These are phyloP conservation scores for Dalbergia oliveri DNA, from an alignment of 306 rosid species.

Conservation along the genomic window DNA sequence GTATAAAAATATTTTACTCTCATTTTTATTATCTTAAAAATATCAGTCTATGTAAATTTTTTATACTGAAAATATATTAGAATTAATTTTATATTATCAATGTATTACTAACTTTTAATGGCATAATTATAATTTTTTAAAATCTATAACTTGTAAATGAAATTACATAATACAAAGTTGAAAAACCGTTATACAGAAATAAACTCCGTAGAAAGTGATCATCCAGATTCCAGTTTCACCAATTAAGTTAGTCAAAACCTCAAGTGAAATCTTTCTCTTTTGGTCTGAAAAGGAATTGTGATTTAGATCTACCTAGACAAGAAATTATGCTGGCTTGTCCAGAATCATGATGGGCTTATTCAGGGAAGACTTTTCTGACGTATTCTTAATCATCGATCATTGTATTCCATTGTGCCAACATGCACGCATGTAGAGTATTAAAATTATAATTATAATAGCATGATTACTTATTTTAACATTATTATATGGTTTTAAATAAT, in stretches of 20 bases:
- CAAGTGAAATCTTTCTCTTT: not conserved
- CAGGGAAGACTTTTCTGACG: slow-evolving; percentile 16
- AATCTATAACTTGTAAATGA: too few species aligned
- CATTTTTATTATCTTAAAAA: too few species aligned
- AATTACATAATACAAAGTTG: too few species aligned
- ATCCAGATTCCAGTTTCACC: not conserved
- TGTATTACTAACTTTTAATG: too few species aligned
- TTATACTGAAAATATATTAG: too few species aligned
- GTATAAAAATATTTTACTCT: too few species aligned
- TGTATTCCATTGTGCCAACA: slow-evolving; percentile 26
- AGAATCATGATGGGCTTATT: slow-evolving; percentile 7
- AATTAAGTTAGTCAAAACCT: not conserved
- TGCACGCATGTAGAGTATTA: not conserved
- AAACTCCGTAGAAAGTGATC: not conserved
- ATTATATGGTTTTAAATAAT: not conserved
- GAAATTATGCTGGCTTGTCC: not conserved
- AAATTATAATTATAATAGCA: not conserved
- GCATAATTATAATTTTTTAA: too few species aligned
- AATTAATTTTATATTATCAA: too few species aligned
- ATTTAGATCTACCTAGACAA: slow-evolving; percentile 15
- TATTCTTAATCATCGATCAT: slow-evolving; percentile 13
- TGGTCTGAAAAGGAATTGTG: not conserved
- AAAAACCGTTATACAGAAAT: too few species aligned
- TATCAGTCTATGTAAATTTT: too few species aligned
- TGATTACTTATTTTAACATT: not conserved